Evolutionary conservation across 305 asterid genomes (phyloP).

Genomic region (Striga hermonthica): DNA sequence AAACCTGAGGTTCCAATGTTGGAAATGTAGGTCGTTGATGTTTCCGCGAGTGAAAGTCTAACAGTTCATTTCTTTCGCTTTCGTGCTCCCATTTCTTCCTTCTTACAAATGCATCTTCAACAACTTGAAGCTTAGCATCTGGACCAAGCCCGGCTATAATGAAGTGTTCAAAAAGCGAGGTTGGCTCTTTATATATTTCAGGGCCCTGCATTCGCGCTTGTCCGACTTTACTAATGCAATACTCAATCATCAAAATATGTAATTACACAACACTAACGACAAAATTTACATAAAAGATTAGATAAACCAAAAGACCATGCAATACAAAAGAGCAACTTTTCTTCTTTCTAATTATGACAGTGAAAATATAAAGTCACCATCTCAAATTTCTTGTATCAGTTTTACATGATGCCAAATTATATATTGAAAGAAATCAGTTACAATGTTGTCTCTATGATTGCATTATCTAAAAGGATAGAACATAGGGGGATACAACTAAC

Average conservation of each 20-base stretch:
- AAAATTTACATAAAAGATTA: slow-evolving; percentile 12
- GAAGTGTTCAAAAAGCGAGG: slow-evolving; percentile 81
- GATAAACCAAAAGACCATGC: slow-evolving; percentile 3
- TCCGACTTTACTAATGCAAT: slow-evolving; percentile 30
- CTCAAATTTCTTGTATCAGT: background rate
- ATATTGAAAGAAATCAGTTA: slow-evolving; percentile 6
- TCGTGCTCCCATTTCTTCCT: slow-evolving; percentile 65
- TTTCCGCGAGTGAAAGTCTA: slow-evolving; percentile 40
- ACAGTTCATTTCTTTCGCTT: slow-evolving; percentile 41
- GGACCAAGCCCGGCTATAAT: slow-evolving; percentile 84
- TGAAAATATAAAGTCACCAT: background rate
- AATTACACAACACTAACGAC: slow-evolving; percentile 22
- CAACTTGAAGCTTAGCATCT: slow-evolving; percentile 71
- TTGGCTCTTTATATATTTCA: slow-evolving; percentile 72
- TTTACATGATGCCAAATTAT: slow-evolving; percentile 7
- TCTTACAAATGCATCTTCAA: slow-evolving; percentile 70
- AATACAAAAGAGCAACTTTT: slow-evolving; percentile 1
- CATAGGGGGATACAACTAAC: slow-evolving; percentile 2
- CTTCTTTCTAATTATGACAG: slow-evolving; percentile 4
- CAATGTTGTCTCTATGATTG: slow-evolving; percentile 9
- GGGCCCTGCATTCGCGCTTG: slow-evolving; percentile 57
- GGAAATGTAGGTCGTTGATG: slow-evolving; percentile 54
- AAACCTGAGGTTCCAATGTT: slow-evolving; percentile 80
- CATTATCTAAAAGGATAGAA: slow-evolving; percentile 18
- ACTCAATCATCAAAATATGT: slow-evolving; percentile 26